Evolutionary conservation across 164 flowering plant species (phyloP).

Genomic region (Stephania japonica): DNA sequence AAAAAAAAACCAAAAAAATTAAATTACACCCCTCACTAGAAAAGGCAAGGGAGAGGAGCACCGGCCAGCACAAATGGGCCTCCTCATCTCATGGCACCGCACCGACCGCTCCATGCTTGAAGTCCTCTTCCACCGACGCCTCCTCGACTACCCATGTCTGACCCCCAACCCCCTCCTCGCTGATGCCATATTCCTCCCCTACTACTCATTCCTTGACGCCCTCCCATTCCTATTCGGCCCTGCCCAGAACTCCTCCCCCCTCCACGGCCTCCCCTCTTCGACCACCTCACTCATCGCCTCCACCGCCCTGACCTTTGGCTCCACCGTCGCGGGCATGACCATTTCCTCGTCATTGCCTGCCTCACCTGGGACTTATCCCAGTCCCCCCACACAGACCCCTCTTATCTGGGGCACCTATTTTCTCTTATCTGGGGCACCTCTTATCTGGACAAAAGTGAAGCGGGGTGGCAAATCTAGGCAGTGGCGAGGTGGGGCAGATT

Average conservation of each 20-base stretch:
- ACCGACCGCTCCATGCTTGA: constrained; percentile 78
- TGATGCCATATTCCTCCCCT: constrained; percentile 75
- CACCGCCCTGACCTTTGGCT: constrained; percentile 49
- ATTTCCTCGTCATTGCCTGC: constrained; percentile 77
- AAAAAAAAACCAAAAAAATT: no score
- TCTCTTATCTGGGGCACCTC: no score
- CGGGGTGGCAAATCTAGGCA: no score
- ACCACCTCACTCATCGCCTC: constrained; percentile 22
- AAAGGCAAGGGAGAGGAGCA: no score
- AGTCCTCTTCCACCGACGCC: constrained; percentile 77
- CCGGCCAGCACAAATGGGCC: no score
- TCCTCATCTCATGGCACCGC: constrained; percentile 93
- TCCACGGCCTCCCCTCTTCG: constrained; percentile 58
- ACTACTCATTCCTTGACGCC: constrained; percentile 66
- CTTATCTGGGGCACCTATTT: constrained; percentile 87
- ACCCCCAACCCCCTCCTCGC: constrained; percentile 56
- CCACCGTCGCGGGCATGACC: constrained; percentile 56
- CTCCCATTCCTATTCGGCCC: constrained; percentile 71
- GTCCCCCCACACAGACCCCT: constrained; percentile 40
- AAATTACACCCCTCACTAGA: no score
- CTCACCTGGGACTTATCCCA: constrained; percentile 93
- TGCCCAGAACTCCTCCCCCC: constrained; percentile 30
- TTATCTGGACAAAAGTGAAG: no score
- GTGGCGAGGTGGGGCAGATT: no score
- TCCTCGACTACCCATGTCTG: constrained; percentile 88